A percentile compares a stretch with the other conserved stretches of the same genome.
These are phyloP conservation scores for Arachnomyces sp. DNA, from an alignment of 2,329 filamentous ascomycete species.

Conservation along the genomic window DNA sequence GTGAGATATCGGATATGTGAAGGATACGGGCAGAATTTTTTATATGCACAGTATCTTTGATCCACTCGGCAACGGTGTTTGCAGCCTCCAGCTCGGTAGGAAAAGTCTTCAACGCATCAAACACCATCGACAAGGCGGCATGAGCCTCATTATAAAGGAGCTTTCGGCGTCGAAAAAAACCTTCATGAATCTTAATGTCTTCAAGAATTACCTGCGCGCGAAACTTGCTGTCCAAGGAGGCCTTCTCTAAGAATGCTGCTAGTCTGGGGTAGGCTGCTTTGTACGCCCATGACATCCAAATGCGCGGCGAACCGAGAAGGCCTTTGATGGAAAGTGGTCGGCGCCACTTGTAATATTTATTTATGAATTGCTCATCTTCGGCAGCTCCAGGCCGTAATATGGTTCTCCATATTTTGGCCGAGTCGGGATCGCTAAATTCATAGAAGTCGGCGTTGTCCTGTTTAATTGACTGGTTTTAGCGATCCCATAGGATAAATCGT, in stretches of 20 bases:
- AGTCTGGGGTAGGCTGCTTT: conserved; percentile 7
- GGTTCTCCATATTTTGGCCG: conserved; percentile 1
- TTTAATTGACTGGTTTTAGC: no score
- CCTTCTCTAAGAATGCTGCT: conserved; percentile 2
- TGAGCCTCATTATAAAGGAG: conserved; percentile 5
- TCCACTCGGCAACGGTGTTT: neutral
- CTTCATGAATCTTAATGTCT: conserved; percentile 2
- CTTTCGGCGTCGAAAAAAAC: conserved; percentile 1
- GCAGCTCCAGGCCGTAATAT: conserved; percentile 3
- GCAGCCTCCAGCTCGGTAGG: neutral
- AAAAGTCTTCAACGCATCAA: conserved; percentile 1
- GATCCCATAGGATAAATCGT: no score
- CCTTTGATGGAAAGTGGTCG: conserved; percentile 1
- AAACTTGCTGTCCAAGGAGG: conserved; percentile 6
- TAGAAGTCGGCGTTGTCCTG: no score
- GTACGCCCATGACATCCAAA: conserved; percentile 7
- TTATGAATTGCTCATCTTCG: conserved; percentile 2
- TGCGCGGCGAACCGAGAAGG: conserved; percentile 2
- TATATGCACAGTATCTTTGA: neutral
- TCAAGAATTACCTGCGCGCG: conserved; percentile 5
- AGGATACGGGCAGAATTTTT: conserved; percentile 2
- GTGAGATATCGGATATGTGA: conserved; percentile 4
- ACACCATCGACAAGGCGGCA: conserved; percentile 2
- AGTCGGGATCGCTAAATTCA: neutral
- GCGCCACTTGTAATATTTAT: conserved; percentile 4